Base-by-base conservation (phyloP, 352 stramenopile species). In the Phytopythium aichiense region DNA sequence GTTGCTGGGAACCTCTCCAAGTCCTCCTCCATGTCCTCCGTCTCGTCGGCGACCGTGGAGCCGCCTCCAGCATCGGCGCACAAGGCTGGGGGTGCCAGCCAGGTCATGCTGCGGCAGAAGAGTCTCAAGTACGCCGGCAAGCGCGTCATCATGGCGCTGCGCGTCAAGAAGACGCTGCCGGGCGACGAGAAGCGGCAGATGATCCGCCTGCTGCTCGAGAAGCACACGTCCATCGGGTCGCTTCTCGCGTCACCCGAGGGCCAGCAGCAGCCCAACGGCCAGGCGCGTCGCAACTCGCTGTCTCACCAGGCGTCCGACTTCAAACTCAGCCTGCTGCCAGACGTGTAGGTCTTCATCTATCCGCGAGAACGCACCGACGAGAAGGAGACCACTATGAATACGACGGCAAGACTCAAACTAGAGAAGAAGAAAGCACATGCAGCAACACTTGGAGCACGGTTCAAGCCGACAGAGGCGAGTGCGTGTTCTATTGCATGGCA, bases 381-480 rank as follows among this genome's bases (percentile, higher is more conserved):
- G 28, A 30, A 30, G 2, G 28, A 30, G 28, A 30, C 28, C 4
- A 4, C 28, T 30, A 30, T 30, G 28, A 30, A 30, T 30, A 30
- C 4, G 28, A 30, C 28, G 28, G 28, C 28, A 4, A 30, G 28
- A 30, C 28, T 4, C 20, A 33, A 58, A 8, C 12, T 11, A 4
- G 51, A 28, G 31, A 43, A 0, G 12, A 11, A 16, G 5, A 9
- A 20, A 7, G 31, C 30, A 15, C 30, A n/a, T 1, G 25, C 13
- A 4, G 15, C 46, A 35, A 50, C 28, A 64, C 30, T 22, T 22
- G 37, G 50, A 18, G 35, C 55, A 46, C 28, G 43, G 51, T 63
- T 56, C 48, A 84, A 84, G 80, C 82, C 78, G 76, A 89, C 77
- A 86, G 76, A 74, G 73, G 63, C 82, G 76, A 87, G 55, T 31